Evolutionary conservation across 176 grass and related monocot genomes (phyloP), one percentile per base, ranked within the genome.

Genomic region (Ensete ventricosum): DNA sequence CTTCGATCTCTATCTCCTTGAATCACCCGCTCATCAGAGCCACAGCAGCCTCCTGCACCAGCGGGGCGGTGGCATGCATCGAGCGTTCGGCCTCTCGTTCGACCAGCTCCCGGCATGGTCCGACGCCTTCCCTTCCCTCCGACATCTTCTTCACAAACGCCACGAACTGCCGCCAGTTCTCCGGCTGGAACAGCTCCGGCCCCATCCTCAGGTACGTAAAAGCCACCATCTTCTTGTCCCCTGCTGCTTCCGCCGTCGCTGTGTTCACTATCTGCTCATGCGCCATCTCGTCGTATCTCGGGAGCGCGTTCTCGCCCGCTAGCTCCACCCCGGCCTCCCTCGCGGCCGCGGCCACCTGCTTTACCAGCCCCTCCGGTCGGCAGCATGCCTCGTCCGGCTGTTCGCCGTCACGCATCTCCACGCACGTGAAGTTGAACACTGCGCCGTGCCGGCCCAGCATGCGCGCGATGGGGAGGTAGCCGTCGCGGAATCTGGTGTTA

Each of bases 401-500:
- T 88, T 94, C 91, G 60, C 62, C 77, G 84, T 95, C 83, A 2
- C 88, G 70, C 85, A 95, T 95, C 85, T 90, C 88, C 9, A 95
- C 68, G 83, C 88, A 90, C 14, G 85, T 94, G 80, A 94, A 90
- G 82, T 86, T 94, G 83, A 93, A 85, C 71, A 93, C 84, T 0
- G 80, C 87, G 59, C 84, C 84, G 74, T 89, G 80, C 3, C 80
- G 73, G 0, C 54, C 76, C 57, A 93, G 80, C 20, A 53, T 52
- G 21, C 22, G 58, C 25, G 87, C 84, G 62, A 93, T 66, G 17
- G 87, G 82, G 51, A 76, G 53, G 80, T 93, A 93, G 27, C 90
- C 84, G 73, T 93, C 84, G 74, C 27, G 80, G 67, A 64, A 22
- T 14, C 82, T 75, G 12, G 90, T 93, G 84, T 85, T 93, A 69